Evolutionary conservation across 2,329 filamentous ascomycete species (phyloP).

Genomic region (Verticillium albo-atrum): DNA sequence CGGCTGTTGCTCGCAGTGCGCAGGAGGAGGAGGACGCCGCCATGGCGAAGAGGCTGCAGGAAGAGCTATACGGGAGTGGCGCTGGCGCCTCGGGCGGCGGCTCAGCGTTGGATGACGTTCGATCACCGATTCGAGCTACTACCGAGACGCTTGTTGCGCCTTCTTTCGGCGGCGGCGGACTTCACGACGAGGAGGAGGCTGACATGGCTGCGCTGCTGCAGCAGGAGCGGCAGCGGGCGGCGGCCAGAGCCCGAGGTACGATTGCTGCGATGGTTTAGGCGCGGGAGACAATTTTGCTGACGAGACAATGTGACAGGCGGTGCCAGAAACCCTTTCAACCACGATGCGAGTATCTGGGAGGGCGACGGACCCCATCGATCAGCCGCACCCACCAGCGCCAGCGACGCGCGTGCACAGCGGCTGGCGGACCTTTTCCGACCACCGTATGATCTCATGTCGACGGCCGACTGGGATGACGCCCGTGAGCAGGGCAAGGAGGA

Average conservation of each 20-base stretch:
- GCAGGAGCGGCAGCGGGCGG: conserved; percentile 47
- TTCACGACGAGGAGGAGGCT: conserved; percentile 48
- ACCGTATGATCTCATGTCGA: conserved; percentile 83
- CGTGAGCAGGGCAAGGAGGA: conserved; percentile 80
- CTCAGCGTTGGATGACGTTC: conserved; percentile 57
- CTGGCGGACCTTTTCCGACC: conserved; percentile 91
- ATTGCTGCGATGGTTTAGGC: not conserved
- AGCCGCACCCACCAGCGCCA: conserved; percentile 12
- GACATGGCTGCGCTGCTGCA: conserved; percentile 56
- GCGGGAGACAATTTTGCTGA: not conserved
- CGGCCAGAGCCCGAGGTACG: conserved; percentile 16
- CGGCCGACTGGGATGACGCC: conserved; percentile 72
- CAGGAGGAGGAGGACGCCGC: conserved; percentile 85
- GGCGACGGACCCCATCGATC: conserved; percentile 10
- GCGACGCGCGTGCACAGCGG: conserved; percentile 58
- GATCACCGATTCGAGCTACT: conserved; percentile 86
- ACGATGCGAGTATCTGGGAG: conserved; percentile 33
- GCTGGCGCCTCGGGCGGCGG: conserved; percentile 35
- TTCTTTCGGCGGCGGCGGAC: conserved; percentile 36
- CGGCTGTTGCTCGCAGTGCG: conserved; percentile 38
- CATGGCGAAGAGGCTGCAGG: conserved; percentile 85
- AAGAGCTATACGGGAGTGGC: conserved; percentile 73
- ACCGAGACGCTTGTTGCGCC: conserved; percentile 89
- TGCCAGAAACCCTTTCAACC: conserved; percentile 29
- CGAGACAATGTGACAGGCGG: not conserved